Conservation (phyloP, 75 land plant genomes). For the Azolla pinnata region DNA sequence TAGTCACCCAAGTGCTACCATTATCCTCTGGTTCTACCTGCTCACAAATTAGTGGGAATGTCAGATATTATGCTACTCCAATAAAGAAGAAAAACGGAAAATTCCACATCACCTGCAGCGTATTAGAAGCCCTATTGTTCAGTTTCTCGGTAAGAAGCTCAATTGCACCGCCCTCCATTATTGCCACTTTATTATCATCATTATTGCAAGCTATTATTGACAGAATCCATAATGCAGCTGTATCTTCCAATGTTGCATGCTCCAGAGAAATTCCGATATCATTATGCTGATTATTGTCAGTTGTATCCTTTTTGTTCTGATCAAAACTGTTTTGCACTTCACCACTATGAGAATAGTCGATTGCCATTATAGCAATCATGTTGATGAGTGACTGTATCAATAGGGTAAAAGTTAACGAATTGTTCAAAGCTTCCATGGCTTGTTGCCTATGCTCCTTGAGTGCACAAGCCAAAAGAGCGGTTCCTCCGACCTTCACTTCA, state of each 20-base stretch:
- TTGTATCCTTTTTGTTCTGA: conserved; percentile 13
- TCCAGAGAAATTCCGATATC: conserved; percentile 19
- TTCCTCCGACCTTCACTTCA: conserved; percentile 77
- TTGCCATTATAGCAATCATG: conserved; percentile 41
- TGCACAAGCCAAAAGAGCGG: conserved; percentile 85
- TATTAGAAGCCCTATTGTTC: conserved; percentile 35
- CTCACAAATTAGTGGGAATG: conserved; percentile 2
- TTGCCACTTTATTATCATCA: conserved; percentile 39
- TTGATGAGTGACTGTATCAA: conserved; percentile 80
- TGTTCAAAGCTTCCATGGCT: conserved; percentile 57
- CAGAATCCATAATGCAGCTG: conserved; percentile 73
- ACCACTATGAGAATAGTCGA: conserved; percentile 14
- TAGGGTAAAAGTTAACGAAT: conserved; percentile 28
- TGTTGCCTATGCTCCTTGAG: conserved; percentile 66
- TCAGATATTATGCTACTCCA: background rate
- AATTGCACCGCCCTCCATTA: conserved; percentile 87
- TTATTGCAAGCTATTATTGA: conserved; percentile 71
- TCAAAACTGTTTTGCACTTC: conserved; percentile 25
- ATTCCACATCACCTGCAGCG: conserved; percentile 43
- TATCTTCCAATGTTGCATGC: conserved; percentile 41
- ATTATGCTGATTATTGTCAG: conserved; percentile 21
- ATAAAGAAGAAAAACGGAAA: background rate
- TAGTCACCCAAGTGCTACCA: conserved; percentile 74
- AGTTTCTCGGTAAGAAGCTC: conserved; percentile 79
- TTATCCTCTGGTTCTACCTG: conserved; percentile 73